Evolutionary conservation across 768 basidiomycete species (phyloP).

Genomic region (Kwoniella dejecticola): DNA sequence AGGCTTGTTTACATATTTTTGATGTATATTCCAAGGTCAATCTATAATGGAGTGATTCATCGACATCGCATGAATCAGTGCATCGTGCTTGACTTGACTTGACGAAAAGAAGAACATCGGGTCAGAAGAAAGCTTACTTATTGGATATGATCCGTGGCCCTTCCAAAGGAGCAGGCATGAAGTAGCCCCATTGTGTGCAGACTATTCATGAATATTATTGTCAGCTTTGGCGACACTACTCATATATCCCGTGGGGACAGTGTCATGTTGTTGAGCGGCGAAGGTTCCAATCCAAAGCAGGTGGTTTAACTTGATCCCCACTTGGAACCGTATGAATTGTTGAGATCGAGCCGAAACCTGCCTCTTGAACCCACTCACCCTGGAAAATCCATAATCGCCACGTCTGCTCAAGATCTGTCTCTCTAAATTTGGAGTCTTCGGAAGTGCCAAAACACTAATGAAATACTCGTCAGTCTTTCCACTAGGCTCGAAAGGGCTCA

Average conservation of each 20-base stretch:
- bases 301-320: too few species aligned
- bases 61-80: too few species aligned
- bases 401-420: slow-evolving; percentile 65
- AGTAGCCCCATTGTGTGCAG: slow-evolving; percentile 95
- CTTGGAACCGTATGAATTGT: too few species aligned
- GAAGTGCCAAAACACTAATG: slow-evolving; percentile 82
- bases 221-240: too few species aligned
- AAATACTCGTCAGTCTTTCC: neutral
- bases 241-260: too few species aligned
- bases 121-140: slow-evolving; percentile 40
- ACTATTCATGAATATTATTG: slow-evolving; percentile 47
- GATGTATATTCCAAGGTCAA: slow-evolving; percentile 71
- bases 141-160: slow-evolving; percentile 76
- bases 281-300: too few species aligned
- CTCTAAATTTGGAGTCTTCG: slow-evolving; percentile 67
- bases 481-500: too few species aligned
- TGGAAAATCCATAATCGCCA: slow-evolving; percentile 92
- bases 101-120: too few species aligned
- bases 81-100: too few species aligned
- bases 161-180: slow-evolving; percentile 65
- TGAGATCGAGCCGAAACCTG: too few species aligned
- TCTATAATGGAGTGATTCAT: slow-evolving; percentile 10
- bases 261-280: too few species aligned
- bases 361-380: too few species aligned
- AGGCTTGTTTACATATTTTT: slow-evolving; percentile 68